Conservation (phyloP, 768 basidiomycete species). For the Suillus bovinus region DNA sequence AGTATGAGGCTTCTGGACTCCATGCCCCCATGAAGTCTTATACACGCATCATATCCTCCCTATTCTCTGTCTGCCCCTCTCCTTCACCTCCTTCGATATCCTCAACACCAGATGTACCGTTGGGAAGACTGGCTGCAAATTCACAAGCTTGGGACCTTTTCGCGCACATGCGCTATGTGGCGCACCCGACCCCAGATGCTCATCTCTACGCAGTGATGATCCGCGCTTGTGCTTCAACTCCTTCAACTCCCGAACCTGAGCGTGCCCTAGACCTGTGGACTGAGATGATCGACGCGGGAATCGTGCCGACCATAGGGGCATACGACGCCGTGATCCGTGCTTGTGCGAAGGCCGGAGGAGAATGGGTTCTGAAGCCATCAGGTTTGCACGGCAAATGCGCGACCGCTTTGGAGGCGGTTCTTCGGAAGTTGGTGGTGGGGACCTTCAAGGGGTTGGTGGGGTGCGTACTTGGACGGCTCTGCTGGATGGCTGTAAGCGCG, state of each 20-base stretch:
- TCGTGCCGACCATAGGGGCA: constrained; percentile 63
- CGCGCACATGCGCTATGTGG: constrained; percentile 94
- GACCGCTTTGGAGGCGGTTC: constrained; percentile 61
- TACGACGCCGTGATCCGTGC: constrained; percentile 86
- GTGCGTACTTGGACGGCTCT: constrained; percentile 75
- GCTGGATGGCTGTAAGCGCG: constrained; percentile 86
- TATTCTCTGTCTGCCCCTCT: constrained; percentile 47
- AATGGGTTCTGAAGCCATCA: constrained; percentile 82
- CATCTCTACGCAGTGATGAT: constrained; percentile 86
- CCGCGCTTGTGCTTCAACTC: constrained; percentile 70
- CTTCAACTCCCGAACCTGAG: constrained; percentile 72
- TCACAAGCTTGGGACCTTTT: constrained; percentile 95
- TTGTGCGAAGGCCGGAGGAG: constrained; percentile 67
- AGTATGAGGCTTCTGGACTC: constrained; percentile 63
- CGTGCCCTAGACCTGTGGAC: constrained; percentile 91
- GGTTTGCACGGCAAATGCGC: constrained; percentile 85
- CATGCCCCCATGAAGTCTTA: constrained; percentile 78
- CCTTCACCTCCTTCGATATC: constrained; percentile 19
- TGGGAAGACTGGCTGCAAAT: constrained; percentile 47
- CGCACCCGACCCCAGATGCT: constrained; percentile 78
- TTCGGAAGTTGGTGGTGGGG: constrained; percentile 42
- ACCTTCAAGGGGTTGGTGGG: constrained; percentile 35
- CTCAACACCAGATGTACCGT: constrained; percentile 2
- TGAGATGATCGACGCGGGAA: constrained; percentile 82
- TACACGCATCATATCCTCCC: constrained; percentile 60